Evolutionary conservation across 164 flowering plant species (phyloP).

Genomic region (Piper longum): DNA sequence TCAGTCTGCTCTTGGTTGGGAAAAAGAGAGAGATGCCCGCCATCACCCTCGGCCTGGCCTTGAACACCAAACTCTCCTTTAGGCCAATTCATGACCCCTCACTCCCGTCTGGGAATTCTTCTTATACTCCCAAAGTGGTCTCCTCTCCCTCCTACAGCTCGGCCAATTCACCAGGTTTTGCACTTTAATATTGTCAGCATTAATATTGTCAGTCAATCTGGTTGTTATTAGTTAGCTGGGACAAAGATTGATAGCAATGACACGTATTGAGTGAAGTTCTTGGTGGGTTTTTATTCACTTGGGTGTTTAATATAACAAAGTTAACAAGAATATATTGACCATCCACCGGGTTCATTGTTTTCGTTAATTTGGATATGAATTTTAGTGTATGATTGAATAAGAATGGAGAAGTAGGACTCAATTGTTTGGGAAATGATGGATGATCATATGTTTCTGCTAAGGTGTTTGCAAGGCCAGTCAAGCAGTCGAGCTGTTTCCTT

Average conservation of each 20-base stretch:
- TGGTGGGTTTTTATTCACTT: no score
- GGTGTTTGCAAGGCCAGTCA: slow-evolving; percentile 75
- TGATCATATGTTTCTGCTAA: slow-evolving; percentile 5
- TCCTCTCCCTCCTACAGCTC: not conserved
- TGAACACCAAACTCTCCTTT: not conserved
- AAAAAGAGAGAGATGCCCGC: not conserved
- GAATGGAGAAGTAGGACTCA: no score
- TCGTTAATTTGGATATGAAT: no score
- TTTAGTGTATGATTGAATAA: no score
- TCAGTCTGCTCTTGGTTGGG: not conserved
- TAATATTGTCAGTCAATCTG: not conserved
- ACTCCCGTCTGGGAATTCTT: not conserved
- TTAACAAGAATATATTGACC: no score
- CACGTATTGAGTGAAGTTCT: no score
- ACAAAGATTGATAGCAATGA: no score
- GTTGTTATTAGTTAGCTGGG: no score
- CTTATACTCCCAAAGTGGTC: not conserved
- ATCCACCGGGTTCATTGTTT: no score
- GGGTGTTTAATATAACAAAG: no score
- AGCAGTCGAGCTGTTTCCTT: slow-evolving; percentile 67
- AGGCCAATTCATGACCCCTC: not conserved
- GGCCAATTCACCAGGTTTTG: not conserved
- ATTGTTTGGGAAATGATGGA: no score
- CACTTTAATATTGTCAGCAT: not conserved
- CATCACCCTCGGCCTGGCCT: not conserved